Evolutionary conservation across 1,284 basidiomycete species (phyloP), one percentile per base, ranked within the genome.

Genomic region (Schizopora paradoxa): DNA sequence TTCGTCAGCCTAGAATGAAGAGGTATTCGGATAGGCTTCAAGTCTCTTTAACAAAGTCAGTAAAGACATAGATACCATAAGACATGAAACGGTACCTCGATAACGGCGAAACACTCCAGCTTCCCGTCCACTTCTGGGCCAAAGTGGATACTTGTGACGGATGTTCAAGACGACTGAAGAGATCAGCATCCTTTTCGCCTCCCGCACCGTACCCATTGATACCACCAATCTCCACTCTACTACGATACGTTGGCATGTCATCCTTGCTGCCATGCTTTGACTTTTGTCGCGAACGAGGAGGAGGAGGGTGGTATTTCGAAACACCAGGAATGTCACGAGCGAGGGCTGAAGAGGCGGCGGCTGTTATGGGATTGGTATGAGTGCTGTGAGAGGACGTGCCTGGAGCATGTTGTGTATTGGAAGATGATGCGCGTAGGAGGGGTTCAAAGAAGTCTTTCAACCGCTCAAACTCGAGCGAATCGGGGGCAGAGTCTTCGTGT

Each of bases 391-490:
- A 77, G 63, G 71, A 58, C 8, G 41, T 16, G 5, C 36, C n/a
- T 22, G 34, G 33, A 58, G 53, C 52, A 61, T 51, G 47, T 65
- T 66, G 63, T 74, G 68, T 59, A 73, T 82, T 75, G 58, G 82
- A 77, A 61, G 77, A 69, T 49, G 77, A 73, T 52, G 86, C 80
- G 72, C 83, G 84, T 68, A 82, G 71, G 70, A 90, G 86, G 45
- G 87, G 85, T 62, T 96, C 93, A 67, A 95, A 91, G 66, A 96
- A 92, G 57, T 94, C 91, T 68, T 94, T 93, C 58, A 97, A 65
- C 49, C 82, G 78, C 57, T 97, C 92, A 61, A 95, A 94, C 64
- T 95, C 92, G 54, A 88, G 72, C 13, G 82, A 77, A 50, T 90
- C 86, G 3, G 90, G 82, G 0, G 86, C 80, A n/a, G 81, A 81